Conservation (phyloP, 805 yeast species). For the Cyberlindnera lachancei region DNA sequence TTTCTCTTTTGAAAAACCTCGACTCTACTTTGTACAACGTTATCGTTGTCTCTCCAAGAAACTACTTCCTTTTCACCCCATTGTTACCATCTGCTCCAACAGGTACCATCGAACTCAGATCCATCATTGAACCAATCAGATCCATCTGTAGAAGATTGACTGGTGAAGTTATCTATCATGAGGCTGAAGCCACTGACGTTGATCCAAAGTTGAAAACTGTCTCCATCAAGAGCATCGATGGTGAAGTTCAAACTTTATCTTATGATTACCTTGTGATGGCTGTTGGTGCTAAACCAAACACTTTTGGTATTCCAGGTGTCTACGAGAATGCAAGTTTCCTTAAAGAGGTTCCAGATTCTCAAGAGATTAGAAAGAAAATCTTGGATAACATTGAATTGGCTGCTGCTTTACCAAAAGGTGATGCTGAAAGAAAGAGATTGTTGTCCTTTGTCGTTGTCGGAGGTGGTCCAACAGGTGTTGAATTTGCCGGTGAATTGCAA, state of each 20-base stretch:
- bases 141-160: slow-evolving; percentile 71
- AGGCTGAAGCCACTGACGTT: slow-evolving; percentile 83
- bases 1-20: slow-evolving; percentile 73
- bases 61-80: slow-evolving; percentile 95
- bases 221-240: slow-evolving; percentile 48
- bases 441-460: slow-evolving; percentile 90
- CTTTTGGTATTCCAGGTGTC: slow-evolving; percentile 94
- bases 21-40: slow-evolving; percentile 87
- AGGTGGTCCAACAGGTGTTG: slow-evolving; percentile 99
- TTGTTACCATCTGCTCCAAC: slow-evolving; percentile 91
- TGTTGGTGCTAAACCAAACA: slow-evolving; percentile 92
- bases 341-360: slow-evolving; percentile 86
- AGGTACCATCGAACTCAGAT: slow-evolving; percentile 83
- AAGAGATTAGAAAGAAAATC: slow-evolving; percentile 70
- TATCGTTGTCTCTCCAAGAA: slow-evolving; percentile 86
- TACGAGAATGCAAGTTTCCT: slow-evolving; percentile 80
- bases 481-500: slow-evolving; percentile 92
- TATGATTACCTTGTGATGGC: slow-evolving; percentile 88
- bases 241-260: slow-evolving; percentile 35
- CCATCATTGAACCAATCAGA: slow-evolving; percentile 91
- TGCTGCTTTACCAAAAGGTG: slow-evolving; percentile 60
- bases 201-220: slow-evolving; percentile 66
- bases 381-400: slow-evolving; percentile 91
- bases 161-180: slow-evolving; percentile 75
- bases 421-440: slow-evolving; percentile 76